Base-by-base conservation (phyloP, 768 basidiomycete genomes). In the Pleurotus salmoneostramineus region DNA sequence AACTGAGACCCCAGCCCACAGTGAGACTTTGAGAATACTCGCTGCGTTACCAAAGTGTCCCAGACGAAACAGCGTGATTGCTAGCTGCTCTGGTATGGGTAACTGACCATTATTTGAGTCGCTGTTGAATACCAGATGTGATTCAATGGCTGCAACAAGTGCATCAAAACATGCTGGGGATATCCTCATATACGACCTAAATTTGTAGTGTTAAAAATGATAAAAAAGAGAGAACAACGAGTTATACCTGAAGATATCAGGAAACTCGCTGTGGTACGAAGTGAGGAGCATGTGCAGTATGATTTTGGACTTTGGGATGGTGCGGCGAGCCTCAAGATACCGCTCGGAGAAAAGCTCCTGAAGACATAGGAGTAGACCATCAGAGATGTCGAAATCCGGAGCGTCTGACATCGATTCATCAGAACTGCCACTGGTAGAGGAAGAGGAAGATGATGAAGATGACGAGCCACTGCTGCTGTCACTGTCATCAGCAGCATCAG, bases 151-250 rank as follows among this genome's bases (percentile, higher is more conserved):
- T 0, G 44, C 17, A 1, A 69, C 51, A n/a, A 72, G 62, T 10
- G 31, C 34, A 34, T 67, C 60, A 50, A 72, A 73, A 17, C 62
- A 50, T 1, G n/a, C 57, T 11, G 65, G 71, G 36, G 52, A n/a
- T 3, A 72, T 60, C 1, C 56, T 51, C 6, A 72, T 60, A 47
- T 62, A 63, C 0, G 63, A 65, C n/a, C 62, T 62, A 32, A 61
- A 66, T 6, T 14, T 14, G 7, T 14, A 6, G 14, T 40, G 42
- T 43, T 6, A 6, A 40, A 40, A 14, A 14, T 40, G 6, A 40
- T 40, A 14, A 40, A n/a, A n/a, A n/a, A n/a, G n/a, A 6, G 37
- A 40, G 6, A 6, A 40, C 14, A 14, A 6, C 14, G 37, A 40
- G 14, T 6, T 14, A 40, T 40, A 40, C 37, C 37, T 6, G 37